Base-by-base conservation (phyloP, 2,329 filamentous ascomycete species). In the Pezicula neosporulosa region DNA sequence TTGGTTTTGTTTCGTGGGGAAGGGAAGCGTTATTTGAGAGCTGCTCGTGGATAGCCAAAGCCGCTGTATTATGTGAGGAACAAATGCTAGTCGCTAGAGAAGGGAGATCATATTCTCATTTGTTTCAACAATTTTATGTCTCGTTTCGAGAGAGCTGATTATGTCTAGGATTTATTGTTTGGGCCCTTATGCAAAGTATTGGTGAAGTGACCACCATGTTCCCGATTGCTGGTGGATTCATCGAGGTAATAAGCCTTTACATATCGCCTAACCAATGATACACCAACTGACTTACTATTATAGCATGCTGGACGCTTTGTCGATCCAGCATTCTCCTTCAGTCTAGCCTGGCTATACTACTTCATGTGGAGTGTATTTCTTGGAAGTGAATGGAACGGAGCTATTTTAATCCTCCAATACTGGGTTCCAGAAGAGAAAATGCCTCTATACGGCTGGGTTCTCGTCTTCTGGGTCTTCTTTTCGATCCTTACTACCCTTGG, bases 1-100 rank as follows among this genome's bases (percentile, higher is more conserved):
- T 69, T 76, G 78, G 42, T 75, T 75, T 3, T 78, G 68, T 54
- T 70, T 69, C 47, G 66, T 72, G 39, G 70, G 70, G 66, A n/a
- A 30, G 16, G 1, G 12, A 45, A 12, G 33, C 13, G 28, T 16
- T 24, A 24, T 24, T 24, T 24, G 24, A 24, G 24, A 24, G 3
- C 24, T 24, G 7, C 3, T 24, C 7, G 24, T 24, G 24, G 24
- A 6, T 24, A 24, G 6, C 5, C 3, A 24, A 24, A 6, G 24
- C 1, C 1, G 24, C 3, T 24, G 24, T 24, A 24, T 24, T 24
- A 24, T 24, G 24, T 4, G 24, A 24, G 24, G 24, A 24, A 6
- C 24, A 24, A 24, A 24, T 24, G 24, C 24, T 24, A 24, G 24
- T 24, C 24, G 3, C 24, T 24, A 24, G 6, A 24, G 24, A 4